phyloP scores from a whole-genome alignment of 148 eudicot genomes.

The Chenopodium album region DNA sequence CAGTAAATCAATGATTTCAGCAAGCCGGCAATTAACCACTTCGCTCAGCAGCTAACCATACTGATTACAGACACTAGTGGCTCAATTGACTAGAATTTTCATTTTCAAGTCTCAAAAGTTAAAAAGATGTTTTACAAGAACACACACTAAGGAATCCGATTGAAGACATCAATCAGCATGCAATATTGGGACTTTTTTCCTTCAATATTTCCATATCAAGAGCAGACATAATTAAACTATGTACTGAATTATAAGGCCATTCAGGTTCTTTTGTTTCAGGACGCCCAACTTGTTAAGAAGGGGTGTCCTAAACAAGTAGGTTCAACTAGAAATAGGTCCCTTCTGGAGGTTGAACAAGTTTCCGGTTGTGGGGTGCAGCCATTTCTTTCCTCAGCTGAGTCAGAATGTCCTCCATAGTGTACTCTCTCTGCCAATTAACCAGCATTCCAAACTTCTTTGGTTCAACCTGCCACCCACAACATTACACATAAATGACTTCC shows the following conservation, averaged over 20 bases:
- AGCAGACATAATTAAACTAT: constrained; percentile 24
- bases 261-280: constrained; percentile 17
- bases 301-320: background rate
- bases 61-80: constrained; percentile 8
- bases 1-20: constrained; percentile 1
- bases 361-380: constrained; percentile 48
- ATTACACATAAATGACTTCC: background rate
- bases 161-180: constrained; percentile 22
- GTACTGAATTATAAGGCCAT: constrained; percentile 32
- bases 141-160: constrained; percentile 17
- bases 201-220: constrained; percentile 26
- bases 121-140: constrained; percentile 4
- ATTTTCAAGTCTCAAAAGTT: background rate
- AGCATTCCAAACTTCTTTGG: constrained; percentile 60
- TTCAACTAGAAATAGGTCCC: constrained; percentile 51
- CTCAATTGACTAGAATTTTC: background rate
- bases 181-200: constrained; percentile 12
- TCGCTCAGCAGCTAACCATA: background rate
- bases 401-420: constrained; percentile 56
- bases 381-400: constrained; percentile 62
- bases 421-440: constrained; percentile 59
- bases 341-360: constrained; percentile 62
- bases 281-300: constrained; percentile 11
- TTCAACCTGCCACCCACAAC: constrained; percentile 41
- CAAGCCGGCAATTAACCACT: background rate